Evolutionary conservation across 1,284 basidiomycete genomes (phyloP).

Genomic region (Inonotus obliquus): DNA sequence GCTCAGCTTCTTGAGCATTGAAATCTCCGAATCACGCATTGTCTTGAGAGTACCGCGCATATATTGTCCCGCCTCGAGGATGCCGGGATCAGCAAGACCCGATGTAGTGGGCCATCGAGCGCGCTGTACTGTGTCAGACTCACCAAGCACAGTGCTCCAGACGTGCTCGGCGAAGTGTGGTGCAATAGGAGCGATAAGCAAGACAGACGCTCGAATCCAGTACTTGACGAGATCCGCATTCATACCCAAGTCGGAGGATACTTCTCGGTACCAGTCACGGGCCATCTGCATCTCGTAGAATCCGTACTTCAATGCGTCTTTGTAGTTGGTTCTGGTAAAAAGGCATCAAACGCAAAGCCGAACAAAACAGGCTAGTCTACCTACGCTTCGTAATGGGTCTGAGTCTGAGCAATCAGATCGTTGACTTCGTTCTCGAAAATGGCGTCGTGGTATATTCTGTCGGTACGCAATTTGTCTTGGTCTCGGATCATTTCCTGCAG

Average conservation of each 20-base stretch:
- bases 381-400: conserved; percentile 76
- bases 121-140: conserved; percentile 73
- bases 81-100: conserved; percentile 49
- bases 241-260: conserved; percentile 87
- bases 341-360: conserved; percentile 4
- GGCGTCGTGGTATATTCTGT: conserved; percentile 71
- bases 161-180: conserved; percentile 96
- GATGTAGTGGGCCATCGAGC: conserved; percentile 76
- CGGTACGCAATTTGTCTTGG: conserved; percentile 62
- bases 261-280: conserved; percentile 96
- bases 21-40: conserved; percentile 86
- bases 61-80: conserved; percentile 76
- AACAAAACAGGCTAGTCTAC: conserved; percentile 28
- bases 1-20: conserved; percentile 70
- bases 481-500: conserved; percentile 71
- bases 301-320: conserved; percentile 91
- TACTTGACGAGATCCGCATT: conserved; percentile 65
- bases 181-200: conserved; percentile 86
- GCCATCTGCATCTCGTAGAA: conserved; percentile 94
- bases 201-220: conserved; percentile 81
- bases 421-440: conserved; percentile 94
- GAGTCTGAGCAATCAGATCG: conserved; percentile 75
- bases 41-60: conserved; percentile 84
- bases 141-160: conserved; percentile 74
- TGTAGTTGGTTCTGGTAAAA: conserved; percentile 80